phyloP scores from a whole-genome alignment of 306 rosid genomes.

The Lotus japonicus region DNA sequence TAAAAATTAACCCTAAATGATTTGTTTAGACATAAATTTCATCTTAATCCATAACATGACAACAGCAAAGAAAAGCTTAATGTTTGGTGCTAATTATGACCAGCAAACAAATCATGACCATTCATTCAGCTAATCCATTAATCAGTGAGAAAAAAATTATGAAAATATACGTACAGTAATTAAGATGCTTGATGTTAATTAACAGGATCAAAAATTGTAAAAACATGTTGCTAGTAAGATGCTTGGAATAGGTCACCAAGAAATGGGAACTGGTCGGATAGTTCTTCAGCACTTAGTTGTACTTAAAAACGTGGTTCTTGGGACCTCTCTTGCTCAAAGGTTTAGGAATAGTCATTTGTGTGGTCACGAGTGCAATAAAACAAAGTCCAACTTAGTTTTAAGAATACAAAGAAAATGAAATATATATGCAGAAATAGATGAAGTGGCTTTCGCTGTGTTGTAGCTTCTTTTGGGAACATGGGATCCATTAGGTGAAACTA shows the following conservation, averaged over 20 bases:
- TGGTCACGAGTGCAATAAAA: not conserved
- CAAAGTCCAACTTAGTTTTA: not conserved
- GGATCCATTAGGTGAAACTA: slow-evolving; percentile 46
- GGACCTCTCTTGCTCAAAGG: slow-evolving; percentile 17
- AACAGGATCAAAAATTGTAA: slow-evolving; percentile 18
- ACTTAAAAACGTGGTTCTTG: slow-evolving; percentile 23
- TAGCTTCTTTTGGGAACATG: slow-evolving; percentile 59
- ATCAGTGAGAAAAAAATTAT: too few relatives aligned
- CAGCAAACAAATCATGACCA: not conserved
- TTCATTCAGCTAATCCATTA: slow-evolving; percentile 12
- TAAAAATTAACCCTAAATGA: not conserved
- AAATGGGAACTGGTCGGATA: slow-evolving; percentile 39
- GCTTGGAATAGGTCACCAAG: slow-evolving; percentile 7
- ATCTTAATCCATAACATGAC: slow-evolving; percentile 8
- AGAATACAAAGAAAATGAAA: not conserved
- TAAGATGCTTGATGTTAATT: too few relatives aligned
- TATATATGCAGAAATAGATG: slow-evolving; percentile 19
- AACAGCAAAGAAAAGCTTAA: not conserved
- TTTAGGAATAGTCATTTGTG: not conserved
- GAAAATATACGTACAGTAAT: too few relatives aligned
- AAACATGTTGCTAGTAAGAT: too few relatives aligned
- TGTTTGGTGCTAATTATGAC: too few relatives aligned
- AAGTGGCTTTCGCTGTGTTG: slow-evolving; percentile 46
- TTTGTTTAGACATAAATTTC: not conserved
- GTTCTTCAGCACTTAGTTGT: slow-evolving; percentile 34